Base-by-base conservation (phyloP, 495 filamentous ascomycete genomes). In the Choiromyces venosus region DNA sequence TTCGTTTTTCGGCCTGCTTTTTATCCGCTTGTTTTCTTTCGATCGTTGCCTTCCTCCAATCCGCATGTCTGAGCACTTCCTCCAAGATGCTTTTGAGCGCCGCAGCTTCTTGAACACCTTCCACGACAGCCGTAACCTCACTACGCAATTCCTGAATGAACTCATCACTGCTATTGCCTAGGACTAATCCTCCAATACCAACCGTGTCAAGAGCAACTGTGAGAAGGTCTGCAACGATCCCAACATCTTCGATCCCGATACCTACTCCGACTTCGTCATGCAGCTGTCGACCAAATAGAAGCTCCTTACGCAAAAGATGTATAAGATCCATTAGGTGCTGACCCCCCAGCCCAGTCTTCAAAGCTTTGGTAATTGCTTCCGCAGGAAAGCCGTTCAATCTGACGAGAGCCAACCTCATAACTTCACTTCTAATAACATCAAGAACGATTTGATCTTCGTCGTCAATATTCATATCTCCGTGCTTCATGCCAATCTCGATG, bases 21-120 rank as follows among this genome's bases (percentile, higher is more conserved):
- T 61, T 56, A 36, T n/a, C 37, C 40, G 61, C 40, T 21, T 65
- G 38, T 21, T 64, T 39, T n/a, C 46, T 77, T 37, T 67, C 61
- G 9, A 69, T 66, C 7, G 44, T 64, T 7, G 39, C 37, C 35
- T 19, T 61, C 39, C 67, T 69, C 71, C 77, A 74, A 64, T 76
- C 74, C 33, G 74, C 77, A 66, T 81, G 80, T 14, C 79, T 61
- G 39, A 81, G 79, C 52, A 81, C 70, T 65, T 81, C 80, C 68
- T 81, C 76, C 66, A 81, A 65, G 36, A 81, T 73, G 35, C 80
- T 73, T 37, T 81, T 79, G 37, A 81, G 33, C 0, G 71, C 77
- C n/a, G 72, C 74, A 12, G 77, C 76, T 68, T 81, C 76, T 52
- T 81, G 73, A 16, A 79, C 56, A 35, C 69, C 71, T n/a, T 75